These are phyloP conservation scores for Circinella minor DNA, from an alignment of 371 early-diverging fungal genomes.

Conservation along the genomic window DNA sequence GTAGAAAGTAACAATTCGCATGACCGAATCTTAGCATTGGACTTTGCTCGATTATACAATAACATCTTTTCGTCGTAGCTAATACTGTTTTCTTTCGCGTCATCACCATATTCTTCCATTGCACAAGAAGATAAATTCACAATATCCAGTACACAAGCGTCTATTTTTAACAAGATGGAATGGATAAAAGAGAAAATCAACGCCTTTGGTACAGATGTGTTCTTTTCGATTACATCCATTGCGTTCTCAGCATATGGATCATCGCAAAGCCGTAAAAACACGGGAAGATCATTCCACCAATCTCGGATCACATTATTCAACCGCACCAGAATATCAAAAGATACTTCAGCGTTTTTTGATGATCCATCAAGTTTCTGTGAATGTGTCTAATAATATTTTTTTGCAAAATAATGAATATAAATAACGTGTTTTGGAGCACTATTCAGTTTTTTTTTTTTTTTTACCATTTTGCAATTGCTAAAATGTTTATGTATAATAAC, in stretches of 20 bases:
- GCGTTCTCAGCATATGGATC: neutral
- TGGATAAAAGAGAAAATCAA: neutral
- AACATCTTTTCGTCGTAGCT: neutral
- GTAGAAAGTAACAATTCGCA: constrained; percentile 6
- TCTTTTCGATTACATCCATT: neutral
- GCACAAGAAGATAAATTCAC: neutral
- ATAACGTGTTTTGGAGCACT: too few relatives aligned
- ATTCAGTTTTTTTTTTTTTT: too few relatives aligned
- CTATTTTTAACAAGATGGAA: neutral
- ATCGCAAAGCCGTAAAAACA: neutral
- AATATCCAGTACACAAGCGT: neutral
- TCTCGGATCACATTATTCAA: neutral
- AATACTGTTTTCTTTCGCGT: neutral
- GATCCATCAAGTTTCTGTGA: neutral
- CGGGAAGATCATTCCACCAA: constrained; percentile 6
- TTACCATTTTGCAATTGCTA: neutral
- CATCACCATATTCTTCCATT: neutral
- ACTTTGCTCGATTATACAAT: neutral
- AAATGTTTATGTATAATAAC: neutral
- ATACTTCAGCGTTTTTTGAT: too few relatives aligned
- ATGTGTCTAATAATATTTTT: neutral
- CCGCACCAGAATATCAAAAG: neutral
- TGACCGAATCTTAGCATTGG: neutral
- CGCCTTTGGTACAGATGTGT: neutral
- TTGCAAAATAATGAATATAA: too few relatives aligned